Conservation (phyloP, 1,284 basidiomycete genomes). For the Mycena citricolor region DNA sequence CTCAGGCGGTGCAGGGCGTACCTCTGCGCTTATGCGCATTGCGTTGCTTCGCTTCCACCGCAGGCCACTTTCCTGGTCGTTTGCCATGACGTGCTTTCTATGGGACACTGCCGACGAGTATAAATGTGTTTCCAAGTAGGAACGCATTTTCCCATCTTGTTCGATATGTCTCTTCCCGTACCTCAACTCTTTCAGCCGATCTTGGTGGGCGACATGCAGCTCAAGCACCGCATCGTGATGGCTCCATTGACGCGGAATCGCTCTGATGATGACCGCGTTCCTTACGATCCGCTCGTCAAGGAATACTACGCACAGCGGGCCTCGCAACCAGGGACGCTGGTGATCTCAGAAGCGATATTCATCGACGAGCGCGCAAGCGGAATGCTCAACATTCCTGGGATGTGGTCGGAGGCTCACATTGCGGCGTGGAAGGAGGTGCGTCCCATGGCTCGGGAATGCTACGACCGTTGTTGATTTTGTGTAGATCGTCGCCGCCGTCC, state of each 20-base stretch:
- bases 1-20: too few relatives aligned
- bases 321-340: constrained; percentile 18
- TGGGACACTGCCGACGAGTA: too few relatives aligned
- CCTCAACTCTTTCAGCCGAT: constrained; percentile 45
- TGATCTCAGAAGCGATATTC: constrained; percentile 20
- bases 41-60: too few relatives aligned
- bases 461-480: neutral
- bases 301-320: constrained; percentile 23
- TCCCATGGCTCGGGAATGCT: neutral
- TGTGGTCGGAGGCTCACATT: constrained; percentile 26
- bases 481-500: constrained; percentile 31
- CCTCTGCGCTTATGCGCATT: too few relatives aligned
- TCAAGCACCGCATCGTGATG: constrained; percentile 24
- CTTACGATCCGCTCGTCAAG: constrained; percentile 25
- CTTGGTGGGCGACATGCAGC: constrained; percentile 30
- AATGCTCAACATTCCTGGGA: constrained; percentile 22
- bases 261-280: constrained; percentile 9
- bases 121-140: too few relatives aligned
- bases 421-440: constrained; percentile 25
- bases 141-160: too few relatives aligned
- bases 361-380: constrained; percentile 15
- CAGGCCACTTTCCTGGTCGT: too few relatives aligned
- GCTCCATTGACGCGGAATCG: constrained; percentile 24
- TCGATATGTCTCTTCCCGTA: too few relatives aligned
- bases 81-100: too few relatives aligned